These are phyloP conservation scores for Lippia alba DNA, from an alignment of 305 asterid species.

Conservation along the genomic window DNA sequence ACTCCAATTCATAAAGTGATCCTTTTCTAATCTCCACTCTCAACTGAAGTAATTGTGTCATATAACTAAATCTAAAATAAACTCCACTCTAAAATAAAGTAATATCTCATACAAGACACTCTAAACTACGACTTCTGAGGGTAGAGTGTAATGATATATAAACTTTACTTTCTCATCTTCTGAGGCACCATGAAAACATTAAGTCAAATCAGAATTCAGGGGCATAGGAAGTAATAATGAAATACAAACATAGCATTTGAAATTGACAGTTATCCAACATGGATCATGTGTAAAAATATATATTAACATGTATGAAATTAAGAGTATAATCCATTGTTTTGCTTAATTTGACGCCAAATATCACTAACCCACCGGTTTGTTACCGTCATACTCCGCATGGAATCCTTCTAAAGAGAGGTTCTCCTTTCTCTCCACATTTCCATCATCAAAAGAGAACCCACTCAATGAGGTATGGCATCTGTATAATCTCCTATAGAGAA, in stretches of 20 bases:
- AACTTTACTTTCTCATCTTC: background rate
- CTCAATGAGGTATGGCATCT: conserved; percentile 83
- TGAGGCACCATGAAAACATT: conserved; percentile 3
- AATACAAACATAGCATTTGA: conserved; percentile 6
- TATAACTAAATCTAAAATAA: background rate
- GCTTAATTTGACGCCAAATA: conserved; percentile 15
- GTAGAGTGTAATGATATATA: background rate
- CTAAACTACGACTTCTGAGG: conserved; percentile 1
- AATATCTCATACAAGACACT: background rate
- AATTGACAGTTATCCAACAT: conserved; percentile 21
- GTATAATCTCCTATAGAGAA: conserved; percentile 84
- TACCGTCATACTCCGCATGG: conserved; percentile 64
- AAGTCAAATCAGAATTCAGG: conserved; percentile 1
- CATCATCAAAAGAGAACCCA: conserved; percentile 80
- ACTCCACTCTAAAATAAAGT: background rate
- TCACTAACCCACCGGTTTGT: conserved; percentile 70
- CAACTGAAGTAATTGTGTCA: conserved; percentile 5
- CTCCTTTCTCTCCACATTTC: conserved; percentile 80
- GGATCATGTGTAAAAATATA: conserved; percentile 13
- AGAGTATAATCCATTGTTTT: conserved; percentile 23
- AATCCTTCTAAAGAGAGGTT: conserved; percentile 73
- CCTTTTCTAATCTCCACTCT: background rate
- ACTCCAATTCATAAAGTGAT: conserved; percentile 1
- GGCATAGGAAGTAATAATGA: conserved; percentile 8
- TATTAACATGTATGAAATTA: conserved; percentile 6